phyloP scores from a whole-genome alignment of 1,284 basidiomycete species.

The Cutaneotrichosporon cyanovorans region DNA sequence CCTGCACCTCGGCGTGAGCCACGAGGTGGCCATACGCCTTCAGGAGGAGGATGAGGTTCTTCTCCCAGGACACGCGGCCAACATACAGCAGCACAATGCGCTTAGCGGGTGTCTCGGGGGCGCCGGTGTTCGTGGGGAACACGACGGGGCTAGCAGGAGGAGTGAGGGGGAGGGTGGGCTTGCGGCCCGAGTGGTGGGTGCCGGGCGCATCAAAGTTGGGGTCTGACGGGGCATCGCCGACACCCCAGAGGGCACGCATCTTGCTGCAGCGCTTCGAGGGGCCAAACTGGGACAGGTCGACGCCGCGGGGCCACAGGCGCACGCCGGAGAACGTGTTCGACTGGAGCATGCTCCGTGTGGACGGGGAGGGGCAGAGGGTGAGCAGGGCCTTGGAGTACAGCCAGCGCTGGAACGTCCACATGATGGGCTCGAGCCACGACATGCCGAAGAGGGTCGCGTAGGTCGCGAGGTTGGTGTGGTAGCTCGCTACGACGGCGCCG shows the following conservation, averaged over 20 bases:
- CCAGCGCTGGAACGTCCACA: constrained; percentile 44
- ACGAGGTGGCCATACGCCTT: constrained; percentile 47
- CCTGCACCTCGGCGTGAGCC: constrained; percentile 12
- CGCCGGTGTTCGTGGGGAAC: constrained; percentile 9
- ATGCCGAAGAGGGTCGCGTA: constrained; percentile 53
- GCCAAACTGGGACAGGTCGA: constrained; percentile 47
- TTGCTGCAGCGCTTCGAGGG: constrained; percentile 45
- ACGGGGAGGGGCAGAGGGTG: constrained; percentile 52
- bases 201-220: constrained; percentile 21
- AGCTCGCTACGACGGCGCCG: constrained; percentile 51
- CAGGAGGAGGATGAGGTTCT: constrained; percentile 54
- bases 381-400: constrained; percentile 43
- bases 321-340: constrained; percentile 48
- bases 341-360: constrained; percentile 50
- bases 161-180: constrained; percentile 37
- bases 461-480: constrained; percentile 53
- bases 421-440: constrained; percentile 49
- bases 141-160: constrained; percentile 31
- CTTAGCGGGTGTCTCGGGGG: constrained; percentile 8
- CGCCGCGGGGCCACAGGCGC: constrained; percentile 52
- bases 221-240: constrained; percentile 20
- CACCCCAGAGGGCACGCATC: constrained; percentile 49
- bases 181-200: constrained; percentile 40
- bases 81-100: constrained; percentile 43
- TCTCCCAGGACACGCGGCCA: constrained; percentile 52